A percentile compares a stretch with the other conserved stretches of the same genome.
Evolutionary conservation across 305 asterid genomes (phyloP).

Genomic region (Solanum chacoense): DNA sequence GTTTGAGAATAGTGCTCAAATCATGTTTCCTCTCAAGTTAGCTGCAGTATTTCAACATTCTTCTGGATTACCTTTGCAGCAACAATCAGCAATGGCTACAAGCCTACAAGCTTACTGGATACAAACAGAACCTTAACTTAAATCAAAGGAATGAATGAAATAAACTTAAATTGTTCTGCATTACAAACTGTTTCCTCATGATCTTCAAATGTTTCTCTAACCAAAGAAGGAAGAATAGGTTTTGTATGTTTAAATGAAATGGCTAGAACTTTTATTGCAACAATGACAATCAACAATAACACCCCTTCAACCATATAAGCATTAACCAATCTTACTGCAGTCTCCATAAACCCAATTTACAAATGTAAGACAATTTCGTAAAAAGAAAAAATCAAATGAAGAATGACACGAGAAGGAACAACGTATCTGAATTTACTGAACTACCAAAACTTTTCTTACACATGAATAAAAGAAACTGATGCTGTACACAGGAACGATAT

Average conservation of each 20-base stretch:
- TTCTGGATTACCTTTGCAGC: not conserved
- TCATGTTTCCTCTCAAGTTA: not conserved
- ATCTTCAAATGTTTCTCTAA: not conserved
- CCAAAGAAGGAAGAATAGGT: not conserved
- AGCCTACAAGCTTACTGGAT: not conserved
- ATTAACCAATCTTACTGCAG: conserved; percentile 32
- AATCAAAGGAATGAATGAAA: not conserved
- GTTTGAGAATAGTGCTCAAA: not conserved
- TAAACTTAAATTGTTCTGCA: not conserved
- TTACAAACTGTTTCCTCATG: not conserved
- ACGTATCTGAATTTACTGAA: conserved; percentile 32
- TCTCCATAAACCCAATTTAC: conserved; percentile 51
- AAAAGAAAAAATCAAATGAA: conserved; percentile 10
- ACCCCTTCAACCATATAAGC: conserved; percentile 22
- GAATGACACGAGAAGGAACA: conserved; percentile 24
- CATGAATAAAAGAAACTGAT: conserved; percentile 47
- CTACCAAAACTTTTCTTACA: conserved; percentile 98
- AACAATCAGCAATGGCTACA: not conserved
- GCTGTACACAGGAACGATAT: conserved; percentile 54
- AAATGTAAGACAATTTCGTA: conserved; percentile 32
- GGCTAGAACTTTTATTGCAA: conserved; percentile 29
- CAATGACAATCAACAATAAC: conserved; percentile 22
- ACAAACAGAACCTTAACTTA: not conserved
- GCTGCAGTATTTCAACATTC: not conserved
- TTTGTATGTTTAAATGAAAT: not conserved